Percentiles rank a stretch among this genome's conserved stretches.
phyloP scores from a whole-genome alignment of 2,329 filamentous ascomycete genomes.

The Curvularia eragrostidis region DNA sequence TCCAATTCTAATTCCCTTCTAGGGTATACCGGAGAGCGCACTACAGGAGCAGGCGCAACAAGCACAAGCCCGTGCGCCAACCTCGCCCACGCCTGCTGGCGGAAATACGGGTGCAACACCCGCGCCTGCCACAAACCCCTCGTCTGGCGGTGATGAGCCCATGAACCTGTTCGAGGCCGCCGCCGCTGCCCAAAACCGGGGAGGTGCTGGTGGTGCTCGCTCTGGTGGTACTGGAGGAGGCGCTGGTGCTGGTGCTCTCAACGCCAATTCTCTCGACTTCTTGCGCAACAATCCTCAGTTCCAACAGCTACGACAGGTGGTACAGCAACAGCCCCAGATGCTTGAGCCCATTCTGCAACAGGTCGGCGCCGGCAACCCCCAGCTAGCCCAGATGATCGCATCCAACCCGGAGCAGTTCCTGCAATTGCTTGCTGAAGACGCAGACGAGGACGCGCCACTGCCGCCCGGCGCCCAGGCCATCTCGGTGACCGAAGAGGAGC shows the following conservation, averaged over 20 bases:
- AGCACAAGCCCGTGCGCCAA: slow-evolving; percentile 50
- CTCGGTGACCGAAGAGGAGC: slow-evolving; percentile 91
- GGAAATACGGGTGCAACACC: slow-evolving; percentile 16
- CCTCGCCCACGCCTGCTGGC: slow-evolving; percentile 51
- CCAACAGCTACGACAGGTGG: slow-evolving; percentile 94
- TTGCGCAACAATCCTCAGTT: slow-evolving; percentile 95
- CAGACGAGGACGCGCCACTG: slow-evolving; percentile 80
- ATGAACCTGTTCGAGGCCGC: slow-evolving; percentile 95
- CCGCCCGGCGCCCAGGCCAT: slow-evolving; percentile 90
- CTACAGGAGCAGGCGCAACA: slow-evolving; percentile 67
- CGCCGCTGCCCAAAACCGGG: slow-evolving; percentile 68
- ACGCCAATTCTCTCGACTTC: slow-evolving; percentile 85
- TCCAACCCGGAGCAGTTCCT: slow-evolving; percentile 94
- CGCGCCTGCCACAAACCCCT: slow-evolving; percentile 54
- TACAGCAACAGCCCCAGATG: slow-evolving; percentile 98
- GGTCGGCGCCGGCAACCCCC: slow-evolving; percentile 91
- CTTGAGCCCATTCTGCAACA: slow-evolving; percentile 97
- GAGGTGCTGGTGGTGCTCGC: slow-evolving; percentile 49
- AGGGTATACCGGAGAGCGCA: slow-evolving; percentile 91
- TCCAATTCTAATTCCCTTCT: slow-evolving; percentile 30
- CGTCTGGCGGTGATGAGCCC: slow-evolving; percentile 64
- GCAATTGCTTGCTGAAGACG: slow-evolving; percentile 85
- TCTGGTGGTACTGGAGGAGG: slow-evolving; percentile 59
- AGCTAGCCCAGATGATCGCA: slow-evolving; percentile 89
- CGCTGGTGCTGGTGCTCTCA: slow-evolving; percentile 58